A percentile compares a stretch with the other conserved stretches of the same genome.
phyloP scores from a whole-genome alignment of 768 basidiomycete species.

The Termitomyces bulborhizus region DNA sequence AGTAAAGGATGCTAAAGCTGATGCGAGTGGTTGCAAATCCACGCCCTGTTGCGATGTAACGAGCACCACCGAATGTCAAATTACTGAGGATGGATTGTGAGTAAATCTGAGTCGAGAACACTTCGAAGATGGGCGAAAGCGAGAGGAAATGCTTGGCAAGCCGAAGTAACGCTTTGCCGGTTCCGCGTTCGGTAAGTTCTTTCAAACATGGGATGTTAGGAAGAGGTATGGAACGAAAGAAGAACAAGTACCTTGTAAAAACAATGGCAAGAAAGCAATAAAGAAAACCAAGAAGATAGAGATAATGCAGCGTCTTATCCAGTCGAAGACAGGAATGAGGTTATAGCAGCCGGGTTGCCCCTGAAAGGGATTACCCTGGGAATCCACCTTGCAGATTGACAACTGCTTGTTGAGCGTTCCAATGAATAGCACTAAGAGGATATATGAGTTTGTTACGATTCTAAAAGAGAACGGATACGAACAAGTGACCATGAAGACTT shows the following conservation, averaged over 20 bases:
- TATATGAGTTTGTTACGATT: slow-evolving; percentile 2
- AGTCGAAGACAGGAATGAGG: slow-evolving; percentile 92
- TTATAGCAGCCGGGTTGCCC: slow-evolving; percentile 95
- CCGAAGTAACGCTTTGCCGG: slow-evolving; percentile 90
- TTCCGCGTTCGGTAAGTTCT: slow-evolving; percentile 96
- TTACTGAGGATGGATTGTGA: slow-evolving; percentile 96
- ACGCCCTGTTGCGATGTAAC: slow-evolving; percentile 98
- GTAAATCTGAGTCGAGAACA: slow-evolving; percentile 98
- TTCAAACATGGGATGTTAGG: slow-evolving; percentile 3
- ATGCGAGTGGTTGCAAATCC: slow-evolving; percentile 97
- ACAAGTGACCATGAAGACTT: slow-evolving; percentile 95
- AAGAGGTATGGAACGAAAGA: neutral
- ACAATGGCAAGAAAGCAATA: slow-evolving; percentile 94
- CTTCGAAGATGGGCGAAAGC: slow-evolving; percentile 95
- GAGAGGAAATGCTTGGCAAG: slow-evolving; percentile 96
- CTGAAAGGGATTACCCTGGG: slow-evolving; percentile 67
- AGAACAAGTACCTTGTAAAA: slow-evolving; percentile 74
- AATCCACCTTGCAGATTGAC: slow-evolving; percentile 81
- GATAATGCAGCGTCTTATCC: slow-evolving; percentile 95
- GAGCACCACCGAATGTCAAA: slow-evolving; percentile 94
- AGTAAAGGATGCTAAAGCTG: slow-evolving; percentile 94
- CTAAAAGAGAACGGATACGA: slow-evolving; percentile 26
- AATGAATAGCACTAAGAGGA: slow-evolving; percentile 54
- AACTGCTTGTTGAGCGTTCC: slow-evolving; percentile 96
- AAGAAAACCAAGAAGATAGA: slow-evolving; percentile 99